Evolutionary conservation across 2,329 filamentous ascomycete genomes (phyloP), one percentile per base, ranked within the genome.

Genomic region (Sclerotinia spermophila): DNA sequence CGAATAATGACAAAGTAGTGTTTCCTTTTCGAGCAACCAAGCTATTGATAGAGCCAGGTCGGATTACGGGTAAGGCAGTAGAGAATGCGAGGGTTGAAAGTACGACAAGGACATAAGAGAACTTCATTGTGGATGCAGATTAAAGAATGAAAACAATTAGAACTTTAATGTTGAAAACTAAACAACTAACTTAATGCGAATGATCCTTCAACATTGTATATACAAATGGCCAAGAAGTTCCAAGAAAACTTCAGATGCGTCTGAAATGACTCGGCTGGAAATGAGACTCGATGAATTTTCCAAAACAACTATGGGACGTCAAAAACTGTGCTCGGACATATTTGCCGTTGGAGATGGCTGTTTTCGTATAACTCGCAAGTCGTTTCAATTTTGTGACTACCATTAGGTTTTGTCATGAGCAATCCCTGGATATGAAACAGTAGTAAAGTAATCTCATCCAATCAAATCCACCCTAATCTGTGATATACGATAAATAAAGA

Each of bases 81-180:
- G 67, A 61, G 27, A 69, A 42, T 55, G 67, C 55, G 30, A 69
- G 48, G 30, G 42, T n/a, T 11, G 24, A 59, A 33, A 68, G 40
- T 21, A 35, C 27, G 24, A 68, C 33, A 38, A 59, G 53, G 27
- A 68, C 42, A 27, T 30, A 60, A 30, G 40, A 48, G 40, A 68
- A 68, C 53, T 48, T 60, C 66, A 68, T 68, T 48, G 42, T 60
- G 55, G 38, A 48, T 60, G 45, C 30, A 48, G 55, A 59, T 68
- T 35, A 48, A 38, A 19, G 30, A 68, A 33, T 67, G 65, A 42
- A 58, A 58, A 33, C 21, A 33, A 67, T n/a, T 6, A 44, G 35
- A 67, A 42, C 27, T 44, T 33, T 21, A 6, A 35, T 19, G 21
- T 15, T 42, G 11, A 17, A 40, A 53, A 53, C 6, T 48, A 21